phyloP scores from a whole-genome alignment of 129 eudicot genomes.

The Deinandra increscens region DNA sequence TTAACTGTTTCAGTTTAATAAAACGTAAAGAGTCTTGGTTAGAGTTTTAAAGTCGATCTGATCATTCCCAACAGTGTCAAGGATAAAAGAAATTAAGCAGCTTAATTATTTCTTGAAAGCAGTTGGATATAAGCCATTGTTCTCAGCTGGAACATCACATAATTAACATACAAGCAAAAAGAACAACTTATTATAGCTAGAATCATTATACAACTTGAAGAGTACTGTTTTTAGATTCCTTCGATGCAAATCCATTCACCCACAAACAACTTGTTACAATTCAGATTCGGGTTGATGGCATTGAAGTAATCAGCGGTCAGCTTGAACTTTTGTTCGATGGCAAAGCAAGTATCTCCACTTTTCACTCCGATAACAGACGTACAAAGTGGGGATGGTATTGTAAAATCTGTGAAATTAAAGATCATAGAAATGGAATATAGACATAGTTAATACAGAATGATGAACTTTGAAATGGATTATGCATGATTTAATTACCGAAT shows the following conservation, averaged over 20 bases:
- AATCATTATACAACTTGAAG: too few species aligned
- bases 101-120: not conserved
- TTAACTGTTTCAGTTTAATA: too few species aligned
- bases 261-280: constrained; percentile 39
- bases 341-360: constrained; percentile 45
- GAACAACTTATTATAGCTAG: not conserved
- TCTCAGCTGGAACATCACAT: not conserved
- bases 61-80: too few species aligned
- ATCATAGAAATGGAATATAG: not conserved
- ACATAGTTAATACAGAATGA: not conserved
- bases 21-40: too few species aligned
- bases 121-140: not conserved
- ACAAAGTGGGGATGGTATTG: constrained; percentile 12
- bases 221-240: constrained; percentile 23
- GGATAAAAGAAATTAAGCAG: not conserved
- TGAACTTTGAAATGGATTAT: not conserved
- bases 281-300: constrained; percentile 45
- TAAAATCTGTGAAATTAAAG: constrained; percentile 1
- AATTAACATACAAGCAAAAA: not conserved
- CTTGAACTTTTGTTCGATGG: constrained; percentile 24
- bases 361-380: constrained; percentile 30
- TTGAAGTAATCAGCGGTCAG: constrained; percentile 19
- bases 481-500: not conserved
- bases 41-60: too few species aligned
- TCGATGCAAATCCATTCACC: constrained; percentile 55